These are phyloP conservation scores for Lophium mytilinum DNA, from an alignment of 495 filamentous ascomycete species.

Conservation along the genomic window DNA sequence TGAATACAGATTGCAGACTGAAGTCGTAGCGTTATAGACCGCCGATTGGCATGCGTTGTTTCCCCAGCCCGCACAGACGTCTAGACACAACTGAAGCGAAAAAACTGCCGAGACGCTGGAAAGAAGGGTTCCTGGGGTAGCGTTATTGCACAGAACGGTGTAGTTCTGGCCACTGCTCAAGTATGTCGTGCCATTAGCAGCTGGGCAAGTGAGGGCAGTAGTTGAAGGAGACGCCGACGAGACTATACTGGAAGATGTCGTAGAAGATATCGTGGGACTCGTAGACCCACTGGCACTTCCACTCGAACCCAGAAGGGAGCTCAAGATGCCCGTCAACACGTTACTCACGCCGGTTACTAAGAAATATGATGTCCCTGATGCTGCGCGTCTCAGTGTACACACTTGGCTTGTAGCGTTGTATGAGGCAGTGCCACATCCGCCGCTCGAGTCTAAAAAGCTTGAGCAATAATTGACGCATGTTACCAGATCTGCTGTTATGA, in stretches of 20 bases:
- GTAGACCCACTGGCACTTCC: not conserved
- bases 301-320: not conserved
- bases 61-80: not conserved
- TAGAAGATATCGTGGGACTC: not conserved
- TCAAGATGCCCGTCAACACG: not conserved
- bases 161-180: not conserved
- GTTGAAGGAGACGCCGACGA: not conserved
- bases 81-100: no score
- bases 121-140: no score
- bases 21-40: not conserved
- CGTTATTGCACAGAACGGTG: not conserved
- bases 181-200: not conserved
- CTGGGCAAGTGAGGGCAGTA: not conserved
- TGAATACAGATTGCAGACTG: not conserved
- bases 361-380: not conserved
- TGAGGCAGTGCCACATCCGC: not conserved
- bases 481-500: not conserved
- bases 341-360: not conserved
- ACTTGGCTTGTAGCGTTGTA: not conserved
- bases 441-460: not conserved
- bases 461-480: not conserved
- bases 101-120: no score
- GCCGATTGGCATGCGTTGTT: not conserved
- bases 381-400: not conserved
- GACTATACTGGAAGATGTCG: not conserved